Percentiles rank a stretch among this genome's conserved stretches.
phyloP scores from a whole-genome alignment of 768 basidiomycete species.

The Phylloporus sp. region DNA sequence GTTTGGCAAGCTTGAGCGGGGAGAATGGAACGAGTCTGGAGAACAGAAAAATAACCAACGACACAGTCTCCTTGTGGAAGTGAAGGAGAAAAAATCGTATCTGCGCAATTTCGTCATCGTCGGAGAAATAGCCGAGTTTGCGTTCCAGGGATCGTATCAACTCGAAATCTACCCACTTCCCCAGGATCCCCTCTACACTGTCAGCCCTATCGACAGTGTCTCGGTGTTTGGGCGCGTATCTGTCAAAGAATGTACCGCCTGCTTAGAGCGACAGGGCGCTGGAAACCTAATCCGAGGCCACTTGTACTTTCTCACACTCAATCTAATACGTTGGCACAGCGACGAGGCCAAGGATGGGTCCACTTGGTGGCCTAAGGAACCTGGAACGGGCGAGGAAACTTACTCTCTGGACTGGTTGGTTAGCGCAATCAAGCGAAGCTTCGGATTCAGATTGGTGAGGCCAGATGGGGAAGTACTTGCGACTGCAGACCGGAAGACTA shows the following conservation, averaged over 20 bases:
- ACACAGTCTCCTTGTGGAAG: not conserved
- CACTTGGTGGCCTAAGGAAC: too few relatives aligned
- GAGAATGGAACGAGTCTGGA: not conserved
- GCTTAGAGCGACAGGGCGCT: conserved; percentile 11
- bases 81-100: not conserved
- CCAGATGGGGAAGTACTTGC: conserved; percentile 12
- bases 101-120: conserved; percentile 9
- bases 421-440: not conserved
- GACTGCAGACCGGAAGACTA: not conserved
- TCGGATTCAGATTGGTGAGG: not conserved
- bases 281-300: too few relatives aligned
- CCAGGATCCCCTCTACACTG: not conserved
- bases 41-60: not conserved
- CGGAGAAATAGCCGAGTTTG: conserved; percentile 12
- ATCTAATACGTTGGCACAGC: too few relatives aligned
- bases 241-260: conserved; percentile 7
- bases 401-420: not conserved
- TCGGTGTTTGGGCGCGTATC: conserved; percentile 10
- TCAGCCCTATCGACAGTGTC: conserved; percentile 9
- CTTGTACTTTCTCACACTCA: too few relatives aligned
- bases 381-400: too few relatives aligned
- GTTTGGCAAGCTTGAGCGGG: too few relatives aligned
- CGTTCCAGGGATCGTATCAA: conserved; percentile 16
- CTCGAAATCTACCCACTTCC: conserved; percentile 15
- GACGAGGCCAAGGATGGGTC: too few relatives aligned